Evolutionary conservation across 306 rosid species (phyloP), one percentile per base, ranked within the genome.

Genomic region (Cyclanthera cordifolia): DNA sequence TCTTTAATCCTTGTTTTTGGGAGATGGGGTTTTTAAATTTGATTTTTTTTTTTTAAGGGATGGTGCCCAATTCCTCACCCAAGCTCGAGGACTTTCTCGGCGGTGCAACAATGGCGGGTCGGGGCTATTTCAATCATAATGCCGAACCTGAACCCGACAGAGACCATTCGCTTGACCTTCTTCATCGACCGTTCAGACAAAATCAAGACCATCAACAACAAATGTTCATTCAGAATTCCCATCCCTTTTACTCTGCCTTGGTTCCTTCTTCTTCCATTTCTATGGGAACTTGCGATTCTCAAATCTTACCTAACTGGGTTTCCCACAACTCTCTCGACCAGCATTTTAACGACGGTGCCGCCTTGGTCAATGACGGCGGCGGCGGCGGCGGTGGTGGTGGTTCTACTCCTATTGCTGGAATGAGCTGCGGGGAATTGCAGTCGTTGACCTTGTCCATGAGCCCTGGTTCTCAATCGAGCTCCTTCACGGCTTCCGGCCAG

Each of bases 51-150:
- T 5, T 27, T 20, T 4, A 21, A 89, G 96, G 78, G 69, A 84
- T 93, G 84, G 78, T 86, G 74, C 78, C 90, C 0, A 81, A 67
- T 78, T 79, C 96, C 2, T 86, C 99, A 1, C 99, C 99, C 0
- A 94, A 94, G 59, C 82, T 94, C 5, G 97, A 94, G 71, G 95
- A 94, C 66, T 94, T 94, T 70, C 82, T 94, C n/a, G n/a, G n/a
- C n/a, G n/a, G n/a, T n/a, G n/a, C n/a, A n/a, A n/a, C n/a, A n/a
- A n/a, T n/a, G 0, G 91, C 96, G 6, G 95, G 87, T 46, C 74
- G 87, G 1, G 89, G 96, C 78, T 79, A 83, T 67, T 87, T 85
- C 58, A 67, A 51, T 71, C 88, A 85, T 19, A 82, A 82, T 72
- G 85, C 74, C 15, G 84, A 79, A 54, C 20, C 78, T n/a, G 87